These are phyloP conservation scores for Rosa hybrid DNA, from an alignment of 331 rosid species.

Conservation along the genomic window DNA sequence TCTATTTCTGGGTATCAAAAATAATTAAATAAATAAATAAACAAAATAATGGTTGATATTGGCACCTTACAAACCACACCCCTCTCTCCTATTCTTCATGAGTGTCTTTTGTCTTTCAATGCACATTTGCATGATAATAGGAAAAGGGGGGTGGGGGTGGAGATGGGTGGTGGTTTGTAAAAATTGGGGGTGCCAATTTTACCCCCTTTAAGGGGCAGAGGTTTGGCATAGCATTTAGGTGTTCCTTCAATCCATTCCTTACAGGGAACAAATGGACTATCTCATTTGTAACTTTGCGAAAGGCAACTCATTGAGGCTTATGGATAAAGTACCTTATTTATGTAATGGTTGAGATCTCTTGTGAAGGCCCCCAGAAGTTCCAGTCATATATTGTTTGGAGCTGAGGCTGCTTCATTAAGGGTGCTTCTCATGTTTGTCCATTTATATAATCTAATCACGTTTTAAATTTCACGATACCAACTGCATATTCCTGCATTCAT, in stretches of 20 bases:
- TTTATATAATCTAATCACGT: too few relatives aligned
- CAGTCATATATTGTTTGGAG: background rate
- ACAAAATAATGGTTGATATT: too few relatives aligned
- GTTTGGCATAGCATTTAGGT: background rate
- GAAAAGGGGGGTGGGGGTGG: too few relatives aligned
- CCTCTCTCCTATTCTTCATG: too few relatives aligned
- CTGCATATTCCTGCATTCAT: background rate
- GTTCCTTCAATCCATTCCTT: background rate
- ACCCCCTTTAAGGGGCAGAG: background rate
- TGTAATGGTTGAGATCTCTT: background rate
- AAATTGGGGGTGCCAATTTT: too few relatives aligned
- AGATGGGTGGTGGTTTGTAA: too few relatives aligned
- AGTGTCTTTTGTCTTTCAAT: too few relatives aligned
- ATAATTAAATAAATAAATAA: too few relatives aligned
- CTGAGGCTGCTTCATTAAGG: background rate
- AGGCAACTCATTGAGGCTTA: background rate
- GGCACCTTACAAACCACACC: too few relatives aligned
- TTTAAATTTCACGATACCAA: too few relatives aligned
- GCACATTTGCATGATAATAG: too few relatives aligned
- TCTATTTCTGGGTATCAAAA: too few relatives aligned
- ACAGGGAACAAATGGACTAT: background rate
- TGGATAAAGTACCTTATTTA: background rate
- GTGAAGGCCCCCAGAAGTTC: background rate
- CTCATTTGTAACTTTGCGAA: background rate
- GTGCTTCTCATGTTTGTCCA: background rate